Evolutionary conservation across 2,329 filamentous ascomycete genomes (phyloP).

Genomic region (Fusarium sp.): DNA sequence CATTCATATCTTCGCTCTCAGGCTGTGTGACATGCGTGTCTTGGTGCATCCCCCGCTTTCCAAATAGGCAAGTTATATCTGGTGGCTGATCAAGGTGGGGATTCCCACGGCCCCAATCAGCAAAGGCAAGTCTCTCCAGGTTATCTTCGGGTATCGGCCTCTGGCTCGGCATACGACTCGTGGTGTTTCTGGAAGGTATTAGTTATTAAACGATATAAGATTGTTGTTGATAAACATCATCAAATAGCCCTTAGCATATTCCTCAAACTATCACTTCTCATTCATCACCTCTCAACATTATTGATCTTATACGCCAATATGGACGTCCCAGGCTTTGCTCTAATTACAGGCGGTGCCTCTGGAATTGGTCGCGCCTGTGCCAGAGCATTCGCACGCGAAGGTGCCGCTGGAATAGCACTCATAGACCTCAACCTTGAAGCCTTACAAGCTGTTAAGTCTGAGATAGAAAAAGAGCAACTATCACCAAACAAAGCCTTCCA

Average conservation of each 20-base stretch:
- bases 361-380: conserved; percentile 52
- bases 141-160: conserved; percentile 6
- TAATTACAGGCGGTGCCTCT: conserved; percentile 51
- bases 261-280: fast-evolving
- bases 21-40: neutral
- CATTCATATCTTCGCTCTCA: neutral
- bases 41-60: conserved; percentile 10
- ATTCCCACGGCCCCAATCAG: neutral
- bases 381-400: conserved; percentile 47
- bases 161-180: neutral
- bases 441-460: conserved; percentile 30
- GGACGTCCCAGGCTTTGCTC: conserved; percentile 51
- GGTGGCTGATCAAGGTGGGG: conserved; percentile 8
- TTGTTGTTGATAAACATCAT: neutral
- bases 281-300: fast-evolving
- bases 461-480: conserved; percentile 35
- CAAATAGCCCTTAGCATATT: fast-evolving
- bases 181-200: fast-evolving
- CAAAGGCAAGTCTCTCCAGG: conserved; percentile 25
- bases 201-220: neutral
- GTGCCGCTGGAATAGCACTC: conserved; percentile 48
- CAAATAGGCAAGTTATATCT: conserved; percentile 33
- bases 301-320: neutral
- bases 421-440: conserved; percentile 46
- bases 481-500: neutral